Evolutionary conservation across 2,329 filamentous ascomycete species (phyloP), one percentile per base, ranked within the genome.

Genomic region (Clarireedia monteithiana): DNA sequence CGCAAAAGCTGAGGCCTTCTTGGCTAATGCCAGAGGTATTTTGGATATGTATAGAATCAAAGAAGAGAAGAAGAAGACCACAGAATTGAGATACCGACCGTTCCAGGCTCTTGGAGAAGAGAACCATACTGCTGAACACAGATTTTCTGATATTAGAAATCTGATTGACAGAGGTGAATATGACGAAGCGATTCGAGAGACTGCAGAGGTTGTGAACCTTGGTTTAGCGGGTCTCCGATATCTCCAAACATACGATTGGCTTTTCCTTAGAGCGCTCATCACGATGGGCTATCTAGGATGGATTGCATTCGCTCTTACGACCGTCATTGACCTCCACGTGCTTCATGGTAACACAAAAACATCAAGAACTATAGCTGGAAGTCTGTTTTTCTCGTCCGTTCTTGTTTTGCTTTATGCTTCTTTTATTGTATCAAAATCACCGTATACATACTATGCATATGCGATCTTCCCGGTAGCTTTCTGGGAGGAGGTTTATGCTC

Each of bases 1-100:
- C 52, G 84, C 89, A 60, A 96, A 97, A 71, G 89, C 95, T 0
- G 80, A 88, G 64, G 92, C 91, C 1, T 84, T 89, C 5, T 75
- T 96, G 20, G 85, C 88, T 39, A 99, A 99, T 66, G 87, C 91
- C 0, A 83, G 84, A 63, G 85, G 86, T 42, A 94, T 99, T 48
- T 74, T 99, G 30, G 94, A 99, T 69, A 96, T 96, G 86, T 99
- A 97, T 68, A 84, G 82, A 26, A 88, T 99, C 58, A 99, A 99
- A 72, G 92, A 97, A 70, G 83, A 85, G 60, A 80, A 86, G 62
- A 97, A 97, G 74, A 84, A 83, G 67, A 77, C 79, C 0, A 86
- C 81, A 0, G 82, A 92, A 66, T 72, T 99, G 55, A 82, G 83
- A 39, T 99, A 91, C 72, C 82, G 77, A 52, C 86, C 91, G 0